Conservation (phyloP, 257 asterid species). For the Ophiorrhiza pumila region DNA sequence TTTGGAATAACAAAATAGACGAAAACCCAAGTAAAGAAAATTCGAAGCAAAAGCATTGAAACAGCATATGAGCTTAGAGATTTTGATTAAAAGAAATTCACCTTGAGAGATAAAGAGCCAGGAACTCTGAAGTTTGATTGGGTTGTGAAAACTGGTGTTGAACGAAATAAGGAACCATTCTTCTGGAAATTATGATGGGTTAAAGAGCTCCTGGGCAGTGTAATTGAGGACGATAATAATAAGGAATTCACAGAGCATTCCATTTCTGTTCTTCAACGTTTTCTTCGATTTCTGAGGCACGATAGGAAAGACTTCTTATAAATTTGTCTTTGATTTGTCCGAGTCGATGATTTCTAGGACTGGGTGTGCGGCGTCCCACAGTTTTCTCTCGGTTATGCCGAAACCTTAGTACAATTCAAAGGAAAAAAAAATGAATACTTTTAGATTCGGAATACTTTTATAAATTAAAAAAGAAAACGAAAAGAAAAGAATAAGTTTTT, state of each 20-base stretch:
- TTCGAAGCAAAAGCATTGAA: background rate
- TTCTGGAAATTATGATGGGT: background rate
- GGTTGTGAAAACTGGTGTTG: background rate
- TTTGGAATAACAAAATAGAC: background rate
- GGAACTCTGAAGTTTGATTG: slow-evolving; percentile 1
- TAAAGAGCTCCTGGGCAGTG: background rate
- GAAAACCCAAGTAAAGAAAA: background rate
- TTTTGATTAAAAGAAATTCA: background rate
- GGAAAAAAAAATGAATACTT: too few species aligned
- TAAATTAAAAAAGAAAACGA: too few species aligned
- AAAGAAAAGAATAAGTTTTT: too few species aligned
- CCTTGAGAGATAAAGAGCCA: background rate
- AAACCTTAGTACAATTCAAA: too few species aligned
- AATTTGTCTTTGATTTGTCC: too few species aligned
- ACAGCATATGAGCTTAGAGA: background rate
- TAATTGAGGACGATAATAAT: background rate
- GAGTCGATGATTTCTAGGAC: too few species aligned
- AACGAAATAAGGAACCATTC: slow-evolving; percentile 3
- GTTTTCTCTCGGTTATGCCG: too few species aligned
- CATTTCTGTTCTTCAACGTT: background rate
- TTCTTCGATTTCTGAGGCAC: too few species aligned
- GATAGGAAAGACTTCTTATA: too few species aligned
- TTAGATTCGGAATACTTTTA: too few species aligned
- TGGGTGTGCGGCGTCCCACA: too few species aligned
- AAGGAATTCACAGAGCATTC: background rate